Percentiles rank a stretch among this genome's conserved stretches.
Evolutionary conservation across 2,329 filamentous ascomycete species (phyloP).

Genomic region (Aspergillus brasiliensis): DNA sequence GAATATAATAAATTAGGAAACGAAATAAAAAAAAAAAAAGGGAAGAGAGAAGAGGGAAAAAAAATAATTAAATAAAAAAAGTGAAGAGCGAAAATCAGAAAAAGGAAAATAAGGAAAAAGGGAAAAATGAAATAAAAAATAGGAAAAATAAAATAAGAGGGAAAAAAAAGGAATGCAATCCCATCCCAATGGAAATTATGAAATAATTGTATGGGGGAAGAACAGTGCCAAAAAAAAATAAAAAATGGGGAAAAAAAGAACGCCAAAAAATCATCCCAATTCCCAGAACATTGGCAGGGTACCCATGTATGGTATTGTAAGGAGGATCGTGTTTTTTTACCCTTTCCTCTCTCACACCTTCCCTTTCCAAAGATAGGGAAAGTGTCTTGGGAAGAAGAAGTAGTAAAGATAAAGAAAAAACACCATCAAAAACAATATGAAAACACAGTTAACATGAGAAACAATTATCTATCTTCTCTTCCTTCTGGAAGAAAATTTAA

Average conservation of each 20-base stretch:
- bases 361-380: not conserved
- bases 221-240: constrained; percentile 1
- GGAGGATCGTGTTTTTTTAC: not conserved
- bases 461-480: not conserved
- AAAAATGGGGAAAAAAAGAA: constrained; percentile 9
- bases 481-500: not conserved
- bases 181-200: not conserved
- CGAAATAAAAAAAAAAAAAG: too few relatives aligned
- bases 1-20: too few relatives aligned
- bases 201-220: not conserved
- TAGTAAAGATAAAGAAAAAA: constrained; percentile 4
- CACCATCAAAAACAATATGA: constrained; percentile 2
- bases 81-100: too few relatives aligned
- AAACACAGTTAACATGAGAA: not conserved
- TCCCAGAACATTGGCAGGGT: constrained; percentile 9
- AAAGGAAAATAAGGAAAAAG: too few relatives aligned
- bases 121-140: too few relatives aligned
- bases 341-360: not conserved
- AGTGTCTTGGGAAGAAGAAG: not conserved
- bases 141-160: not conserved
- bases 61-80: too few relatives aligned
- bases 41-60: too few relatives aligned
- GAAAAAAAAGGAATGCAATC: constrained; percentile 1
- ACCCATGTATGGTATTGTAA: constrained; percentile 15
- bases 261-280: constrained; percentile 10